These are phyloP conservation scores for Boletus huronensis DNA, from an alignment of 768 basidiomycete species.

Conservation along the genomic window DNA sequence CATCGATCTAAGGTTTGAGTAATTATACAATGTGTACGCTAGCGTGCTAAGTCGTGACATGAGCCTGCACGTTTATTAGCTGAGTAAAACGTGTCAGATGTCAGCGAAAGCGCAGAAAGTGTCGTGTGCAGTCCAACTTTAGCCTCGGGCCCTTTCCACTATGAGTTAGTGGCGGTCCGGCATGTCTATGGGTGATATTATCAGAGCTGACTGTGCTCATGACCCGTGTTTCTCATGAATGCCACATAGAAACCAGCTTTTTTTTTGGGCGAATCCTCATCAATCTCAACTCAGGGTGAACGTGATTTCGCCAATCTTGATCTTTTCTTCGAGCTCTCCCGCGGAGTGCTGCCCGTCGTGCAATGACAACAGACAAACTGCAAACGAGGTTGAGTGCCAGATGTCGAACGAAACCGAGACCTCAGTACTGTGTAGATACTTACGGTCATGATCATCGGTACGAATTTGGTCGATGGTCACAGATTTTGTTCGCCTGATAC, in stretches of 20 bases:
- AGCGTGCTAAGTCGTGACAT: not conserved
- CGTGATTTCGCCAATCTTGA: slow-evolving; percentile 6
- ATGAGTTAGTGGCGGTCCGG: not conserved
- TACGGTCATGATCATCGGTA: not conserved
- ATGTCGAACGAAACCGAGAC: not conserved
- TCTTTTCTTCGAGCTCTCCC: not conserved
- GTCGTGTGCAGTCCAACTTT: not conserved
- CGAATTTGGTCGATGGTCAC: not conserved
- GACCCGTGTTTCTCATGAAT: not conserved
- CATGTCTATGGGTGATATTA: not conserved
- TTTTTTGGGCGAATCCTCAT: not conserved
- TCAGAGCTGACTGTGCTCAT: not conserved
- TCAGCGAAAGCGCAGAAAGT: not conserved
- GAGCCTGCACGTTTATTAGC: not conserved
- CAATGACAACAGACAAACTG: not conserved
- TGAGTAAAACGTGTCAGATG: not conserved
- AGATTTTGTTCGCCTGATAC: slow-evolving; percentile 9
- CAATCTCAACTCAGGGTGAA: not conserved
- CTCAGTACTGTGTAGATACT: not conserved
- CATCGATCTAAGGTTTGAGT: not conserved
- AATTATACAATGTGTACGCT: not conserved
- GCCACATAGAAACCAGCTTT: not conserved
- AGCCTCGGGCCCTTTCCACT: not conserved
- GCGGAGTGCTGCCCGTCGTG: not conserved
- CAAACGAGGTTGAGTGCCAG: not conserved